phyloP scores from a whole-genome alignment of 1,139 yeast species.

The Sugiyamaella japonica region DNA sequence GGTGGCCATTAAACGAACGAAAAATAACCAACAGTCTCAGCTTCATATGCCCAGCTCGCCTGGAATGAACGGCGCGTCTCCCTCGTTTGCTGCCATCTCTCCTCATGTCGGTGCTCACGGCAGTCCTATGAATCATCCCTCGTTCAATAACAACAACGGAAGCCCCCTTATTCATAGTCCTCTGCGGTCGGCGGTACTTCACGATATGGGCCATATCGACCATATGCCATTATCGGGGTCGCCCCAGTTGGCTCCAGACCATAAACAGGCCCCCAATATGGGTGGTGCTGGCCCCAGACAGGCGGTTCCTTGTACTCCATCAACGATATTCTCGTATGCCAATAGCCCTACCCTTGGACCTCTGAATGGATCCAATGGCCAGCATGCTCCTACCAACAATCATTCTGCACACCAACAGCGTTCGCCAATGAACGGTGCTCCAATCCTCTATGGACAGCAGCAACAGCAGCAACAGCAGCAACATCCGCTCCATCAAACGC shows the following conservation, averaged over 20 bases:
- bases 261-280: background rate
- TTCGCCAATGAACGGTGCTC: background rate
- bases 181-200: slow-evolving; percentile 18
- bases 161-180: slow-evolving; percentile 18
- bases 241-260: slow-evolving; percentile 8
- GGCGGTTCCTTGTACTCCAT: slow-evolving; percentile 20
- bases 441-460: slow-evolving; percentile 11
- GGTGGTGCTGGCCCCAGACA: background rate
- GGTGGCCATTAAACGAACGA: slow-evolving; percentile 25
- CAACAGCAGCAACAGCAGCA: slow-evolving; percentile 19
- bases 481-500: slow-evolving; percentile 16
- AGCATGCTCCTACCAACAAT: slow-evolving; percentile 13
- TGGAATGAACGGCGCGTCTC: slow-evolving; percentile 22
- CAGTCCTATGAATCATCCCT: slow-evolving; percentile 22
- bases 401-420: no score
- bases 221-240: slow-evolving; percentile 24
- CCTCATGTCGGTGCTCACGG: slow-evolving; percentile 30
- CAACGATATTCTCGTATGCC: slow-evolving; percentile 25
- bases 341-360: slow-evolving; percentile 28
- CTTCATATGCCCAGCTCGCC: slow-evolving; percentile 27
- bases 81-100: slow-evolving; percentile 28
- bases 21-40: slow-evolving; percentile 25
- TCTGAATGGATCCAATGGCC: slow-evolving; percentile 12
- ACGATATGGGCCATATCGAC: slow-evolving; percentile 25
- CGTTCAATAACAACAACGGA: slow-evolving; percentile 6